phyloP scores from a whole-genome alignment of 176 grass and related monocot species.

The Poa annua region DNA sequence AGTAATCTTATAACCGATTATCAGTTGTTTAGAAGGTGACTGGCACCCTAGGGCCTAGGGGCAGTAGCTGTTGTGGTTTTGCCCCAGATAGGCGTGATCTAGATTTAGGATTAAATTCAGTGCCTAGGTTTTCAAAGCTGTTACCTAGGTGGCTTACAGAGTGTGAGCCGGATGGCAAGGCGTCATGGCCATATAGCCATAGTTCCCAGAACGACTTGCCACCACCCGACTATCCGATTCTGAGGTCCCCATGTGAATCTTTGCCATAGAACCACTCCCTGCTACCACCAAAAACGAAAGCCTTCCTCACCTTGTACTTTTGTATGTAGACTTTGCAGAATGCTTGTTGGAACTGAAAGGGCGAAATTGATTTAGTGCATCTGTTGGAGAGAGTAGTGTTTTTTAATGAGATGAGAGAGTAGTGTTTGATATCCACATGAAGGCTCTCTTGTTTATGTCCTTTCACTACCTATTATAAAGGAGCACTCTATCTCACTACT shows the following conservation, averaged over 20 bases:
- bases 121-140: neutral
- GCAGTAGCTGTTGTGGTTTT: neutral
- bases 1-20: neutral
- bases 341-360: neutral
- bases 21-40: neutral
- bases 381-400: neutral
- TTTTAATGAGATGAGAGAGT: neutral
- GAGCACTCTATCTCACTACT: neutral
- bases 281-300: neutral
- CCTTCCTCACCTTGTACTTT: neutral
- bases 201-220: neutral
- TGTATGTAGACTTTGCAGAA: neutral
- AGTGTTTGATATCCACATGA: constrained; percentile 6
- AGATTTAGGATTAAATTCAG: neutral
- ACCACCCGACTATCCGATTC: neutral
- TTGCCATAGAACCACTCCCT: neutral
- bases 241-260: neutral
- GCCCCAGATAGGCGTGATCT: neutral
- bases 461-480: neutral
- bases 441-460: neutral
- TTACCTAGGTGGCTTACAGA: neutral
- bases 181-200: neutral
- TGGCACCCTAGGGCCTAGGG: neutral
- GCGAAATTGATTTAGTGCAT: neutral
- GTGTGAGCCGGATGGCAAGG: neutral